Evolutionary conservation across 805 yeast genomes (phyloP).

Genomic region (Starmerella sirachaensis): DNA sequence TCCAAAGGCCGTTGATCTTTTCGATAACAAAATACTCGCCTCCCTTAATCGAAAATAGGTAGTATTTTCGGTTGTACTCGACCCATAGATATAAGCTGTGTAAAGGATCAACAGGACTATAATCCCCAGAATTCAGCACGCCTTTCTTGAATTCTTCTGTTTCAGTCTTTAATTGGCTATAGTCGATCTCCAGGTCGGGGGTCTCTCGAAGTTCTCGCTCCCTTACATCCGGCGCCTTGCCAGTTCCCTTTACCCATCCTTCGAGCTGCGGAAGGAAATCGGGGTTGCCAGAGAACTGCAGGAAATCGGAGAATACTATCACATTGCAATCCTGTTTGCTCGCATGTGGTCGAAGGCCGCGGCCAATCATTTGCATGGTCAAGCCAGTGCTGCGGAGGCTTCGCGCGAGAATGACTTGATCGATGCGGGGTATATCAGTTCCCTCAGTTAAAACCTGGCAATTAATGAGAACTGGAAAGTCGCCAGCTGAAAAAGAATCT

Average conservation of each 20-base stretch:
- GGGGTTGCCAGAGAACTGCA: background rate
- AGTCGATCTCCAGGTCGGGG: slow-evolving; percentile 1
- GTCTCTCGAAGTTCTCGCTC: background rate
- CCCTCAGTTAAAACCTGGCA: slow-evolving; percentile 92
- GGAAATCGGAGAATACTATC: slow-evolving; percentile 27
- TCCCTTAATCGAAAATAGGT: slow-evolving; percentile 9
- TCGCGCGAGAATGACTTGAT: slow-evolving; percentile 62
- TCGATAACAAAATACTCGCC: slow-evolving; percentile 2
- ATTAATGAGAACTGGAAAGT: slow-evolving; percentile 63
- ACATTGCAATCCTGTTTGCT: slow-evolving; percentile 59
- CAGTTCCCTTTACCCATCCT: background rate
- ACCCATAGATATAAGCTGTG: slow-evolving; percentile 17
- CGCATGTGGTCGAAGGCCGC: slow-evolving; percentile 61
- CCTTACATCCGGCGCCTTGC: background rate
- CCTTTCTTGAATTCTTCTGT: slow-evolving; percentile 5
- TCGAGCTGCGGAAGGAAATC: slow-evolving; percentile 14
- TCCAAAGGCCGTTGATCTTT: slow-evolving; percentile 1
- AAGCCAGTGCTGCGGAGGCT: slow-evolving; percentile 69
- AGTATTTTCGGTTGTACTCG: slow-evolving; percentile 7
- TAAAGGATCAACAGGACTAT: slow-evolving; percentile 11
- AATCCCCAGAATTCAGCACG: slow-evolving; percentile 2
- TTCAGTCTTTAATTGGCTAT: slow-evolving; percentile 3
- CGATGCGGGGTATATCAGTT: slow-evolving; percentile 84
- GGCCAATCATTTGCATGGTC: slow-evolving; percentile 77
- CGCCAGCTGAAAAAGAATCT: slow-evolving; percentile 47